These are phyloP conservation scores for Apiotrichum domesticum DNA, from an alignment of 1,284 basidiomycete genomes.

Conservation along the genomic window DNA sequence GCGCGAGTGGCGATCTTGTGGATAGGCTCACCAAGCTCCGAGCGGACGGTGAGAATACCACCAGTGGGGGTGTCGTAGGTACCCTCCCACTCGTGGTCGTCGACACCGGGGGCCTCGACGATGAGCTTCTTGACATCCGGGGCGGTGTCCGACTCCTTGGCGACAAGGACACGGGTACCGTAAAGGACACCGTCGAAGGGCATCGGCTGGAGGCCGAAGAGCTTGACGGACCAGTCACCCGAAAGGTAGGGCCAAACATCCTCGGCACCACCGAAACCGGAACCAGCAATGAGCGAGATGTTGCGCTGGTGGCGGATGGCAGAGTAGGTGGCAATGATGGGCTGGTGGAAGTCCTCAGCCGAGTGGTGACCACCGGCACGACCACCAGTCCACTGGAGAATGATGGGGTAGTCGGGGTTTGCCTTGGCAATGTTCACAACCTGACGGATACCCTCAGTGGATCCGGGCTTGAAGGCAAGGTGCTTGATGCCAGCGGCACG, in stretches of 20 bases:
- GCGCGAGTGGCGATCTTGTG: constrained; percentile 97
- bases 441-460: constrained; percentile 92
- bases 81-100: constrained; percentile 86
- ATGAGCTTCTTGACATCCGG: constrained; percentile 94
- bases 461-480: constrained; percentile 95
- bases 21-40: constrained; percentile 96
- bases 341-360: constrained; percentile 97
- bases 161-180: constrained; percentile 94
- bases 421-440: constrained; percentile 91
- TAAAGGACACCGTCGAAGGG: constrained; percentile 97
- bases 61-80: constrained; percentile 93
- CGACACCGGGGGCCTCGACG: constrained; percentile 86
- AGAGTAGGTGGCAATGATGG: constrained; percentile 83
- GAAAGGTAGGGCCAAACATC: constrained; percentile 96
- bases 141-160: constrained; percentile 94
- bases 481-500: constrained; percentile 80
- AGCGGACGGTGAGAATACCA: constrained; percentile 92
- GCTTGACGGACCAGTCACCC: constrained; percentile 84
- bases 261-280: constrained; percentile 90
- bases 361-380: constrained; percentile 99
- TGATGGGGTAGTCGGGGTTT: constrained; percentile 95
- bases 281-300: constrained; percentile 88
- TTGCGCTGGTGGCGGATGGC: constrained; percentile 84
- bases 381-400: constrained; percentile 98
- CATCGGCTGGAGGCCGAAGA: constrained; percentile 88